phyloP scores from a whole-genome alignment of 1,139 yeast species.

The Nakaseomyces nivariensis region DNA sequence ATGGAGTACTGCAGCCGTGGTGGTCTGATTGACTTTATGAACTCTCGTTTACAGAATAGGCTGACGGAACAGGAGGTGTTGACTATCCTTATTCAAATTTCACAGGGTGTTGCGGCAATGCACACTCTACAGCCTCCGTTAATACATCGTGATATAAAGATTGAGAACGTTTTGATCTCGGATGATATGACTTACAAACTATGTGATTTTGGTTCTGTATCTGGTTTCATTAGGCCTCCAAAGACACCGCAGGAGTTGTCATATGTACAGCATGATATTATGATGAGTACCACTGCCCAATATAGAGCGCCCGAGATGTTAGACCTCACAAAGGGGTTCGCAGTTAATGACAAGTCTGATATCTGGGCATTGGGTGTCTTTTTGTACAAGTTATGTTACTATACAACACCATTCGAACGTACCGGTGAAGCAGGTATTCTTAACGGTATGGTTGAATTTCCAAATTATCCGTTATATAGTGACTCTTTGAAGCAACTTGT shows the following conservation, averaged over 20 bases:
- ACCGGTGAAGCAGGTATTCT: conserved; percentile 64
- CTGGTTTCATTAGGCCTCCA: conserved; percentile 55
- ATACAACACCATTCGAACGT: conserved; percentile 73
- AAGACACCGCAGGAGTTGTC: conserved; percentile 52
- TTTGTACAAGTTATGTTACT: conserved; percentile 64
- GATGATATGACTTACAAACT: conserved; percentile 48
- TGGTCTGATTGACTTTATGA: conserved; percentile 67
- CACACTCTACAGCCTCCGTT: conserved; percentile 47
- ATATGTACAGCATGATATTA: conserved; percentile 51
- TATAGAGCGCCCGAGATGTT: conserved; percentile 79
- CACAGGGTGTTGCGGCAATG: conserved; percentile 63
- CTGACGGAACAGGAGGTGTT: conserved; percentile 52
- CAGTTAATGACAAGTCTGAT: conserved; percentile 70
- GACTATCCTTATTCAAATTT: conserved; percentile 56
- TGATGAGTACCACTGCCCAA: conserved; percentile 75
- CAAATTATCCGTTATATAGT: conserved; percentile 38
- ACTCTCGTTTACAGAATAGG: conserved; percentile 54
- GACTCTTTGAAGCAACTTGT: conserved; percentile 48
- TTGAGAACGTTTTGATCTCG: conserved; percentile 65
- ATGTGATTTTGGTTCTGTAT: conserved; percentile 72
- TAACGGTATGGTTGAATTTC: conserved; percentile 56
- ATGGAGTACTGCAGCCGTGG: conserved; percentile 74
- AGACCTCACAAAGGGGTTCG: conserved; percentile 53
- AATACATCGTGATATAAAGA: conserved; percentile 69
- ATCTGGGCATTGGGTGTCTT: conserved; percentile 82